A percentile compares a stretch with the other conserved stretches of the same genome.
phyloP scores from a whole-genome alignment of 2,329 filamentous ascomycete genomes.

The Talaromyces rugulosus region DNA sequence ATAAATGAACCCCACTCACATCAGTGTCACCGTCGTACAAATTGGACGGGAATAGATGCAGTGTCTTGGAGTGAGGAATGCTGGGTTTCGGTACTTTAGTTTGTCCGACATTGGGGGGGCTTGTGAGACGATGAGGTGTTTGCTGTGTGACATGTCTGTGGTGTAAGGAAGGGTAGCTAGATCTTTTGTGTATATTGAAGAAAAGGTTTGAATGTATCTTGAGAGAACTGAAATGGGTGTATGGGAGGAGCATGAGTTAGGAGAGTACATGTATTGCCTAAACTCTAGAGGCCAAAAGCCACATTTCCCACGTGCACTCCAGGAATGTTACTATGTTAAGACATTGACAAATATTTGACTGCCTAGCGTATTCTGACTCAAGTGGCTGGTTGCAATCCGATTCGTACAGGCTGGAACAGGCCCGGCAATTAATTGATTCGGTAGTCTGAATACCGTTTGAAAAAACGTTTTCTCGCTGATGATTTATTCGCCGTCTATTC shows the following conservation, averaged over 20 bases:
- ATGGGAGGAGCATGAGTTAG: neutral
- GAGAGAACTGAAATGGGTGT: neutral
- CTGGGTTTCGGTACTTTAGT: neutral
- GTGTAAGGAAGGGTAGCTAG: neutral
- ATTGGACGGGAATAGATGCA: neutral
- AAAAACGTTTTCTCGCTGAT: no score
- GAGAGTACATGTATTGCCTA: no score
- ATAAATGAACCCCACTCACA: neutral
- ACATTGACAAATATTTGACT: no score
- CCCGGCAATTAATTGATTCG: no score
- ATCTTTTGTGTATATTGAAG: neutral
- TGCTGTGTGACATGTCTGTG: neutral
- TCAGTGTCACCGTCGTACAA: neutral
- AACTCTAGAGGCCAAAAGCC: no score
- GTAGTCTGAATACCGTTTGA: no score
- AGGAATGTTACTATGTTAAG: neutral
- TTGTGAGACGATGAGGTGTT: neutral
- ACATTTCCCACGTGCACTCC: neutral
- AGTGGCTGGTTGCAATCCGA: no score
- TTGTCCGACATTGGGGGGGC: neutral
- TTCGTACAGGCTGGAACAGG: no score
- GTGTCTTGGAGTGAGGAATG: neutral
- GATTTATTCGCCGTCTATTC: no score
- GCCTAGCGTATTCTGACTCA: no score
- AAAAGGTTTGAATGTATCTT: neutral